These are phyloP conservation scores for Vickermania ingenoplastis DNA, from an alignment of 208 protist genomes.

Conservation along the genomic window DNA sequence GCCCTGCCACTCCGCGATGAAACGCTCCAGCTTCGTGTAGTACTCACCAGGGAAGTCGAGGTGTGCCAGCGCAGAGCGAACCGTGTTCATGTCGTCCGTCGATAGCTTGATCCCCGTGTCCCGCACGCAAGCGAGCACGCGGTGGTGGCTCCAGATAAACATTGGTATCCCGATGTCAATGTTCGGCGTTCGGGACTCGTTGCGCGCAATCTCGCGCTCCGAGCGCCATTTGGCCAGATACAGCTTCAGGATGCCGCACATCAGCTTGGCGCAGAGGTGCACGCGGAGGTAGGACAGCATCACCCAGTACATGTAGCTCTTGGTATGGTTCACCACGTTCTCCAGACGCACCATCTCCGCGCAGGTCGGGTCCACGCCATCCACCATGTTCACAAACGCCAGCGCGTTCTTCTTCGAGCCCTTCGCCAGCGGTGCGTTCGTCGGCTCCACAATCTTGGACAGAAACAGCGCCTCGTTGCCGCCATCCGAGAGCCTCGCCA, in stretches of 20 bases:
- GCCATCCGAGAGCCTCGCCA: too few relatives aligned
- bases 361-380: too few relatives aligned
- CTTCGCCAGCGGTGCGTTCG: slow-evolving; percentile 6
- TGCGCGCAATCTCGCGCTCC: slow-evolving; percentile 65
- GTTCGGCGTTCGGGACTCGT: slow-evolving; percentile 37
- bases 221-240: slow-evolving; percentile 64
- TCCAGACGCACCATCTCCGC: slow-evolving; percentile 41
- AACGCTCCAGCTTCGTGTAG: slow-evolving; percentile 62
- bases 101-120: slow-evolving; percentile 49
- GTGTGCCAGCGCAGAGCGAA: slow-evolving; percentile 62
- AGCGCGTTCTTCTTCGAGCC: slow-evolving; percentile 2
- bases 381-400: slow-evolving; percentile 25
- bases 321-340: slow-evolving; percentile 19
- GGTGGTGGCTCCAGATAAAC: slow-evolving; percentile 75
- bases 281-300: slow-evolving; percentile 67
- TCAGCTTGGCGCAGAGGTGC: slow-evolving; percentile 69
- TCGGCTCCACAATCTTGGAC: slow-evolving; percentile 37
- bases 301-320: slow-evolving; percentile 72
- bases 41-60: slow-evolving; percentile 72
- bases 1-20: slow-evolving; percentile 50
- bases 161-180: slow-evolving; percentile 56
- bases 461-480: slow-evolving; percentile 66
- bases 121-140: slow-evolving; percentile 54
- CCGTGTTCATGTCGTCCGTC: slow-evolving; percentile 51
- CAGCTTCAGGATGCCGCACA: slow-evolving; percentile 56